A percentile compares a stretch with the other conserved stretches of the same genome.
Evolutionary conservation across 352 stramenopile genomes (phyloP).

Genomic region (Detonula confervacea): DNA sequence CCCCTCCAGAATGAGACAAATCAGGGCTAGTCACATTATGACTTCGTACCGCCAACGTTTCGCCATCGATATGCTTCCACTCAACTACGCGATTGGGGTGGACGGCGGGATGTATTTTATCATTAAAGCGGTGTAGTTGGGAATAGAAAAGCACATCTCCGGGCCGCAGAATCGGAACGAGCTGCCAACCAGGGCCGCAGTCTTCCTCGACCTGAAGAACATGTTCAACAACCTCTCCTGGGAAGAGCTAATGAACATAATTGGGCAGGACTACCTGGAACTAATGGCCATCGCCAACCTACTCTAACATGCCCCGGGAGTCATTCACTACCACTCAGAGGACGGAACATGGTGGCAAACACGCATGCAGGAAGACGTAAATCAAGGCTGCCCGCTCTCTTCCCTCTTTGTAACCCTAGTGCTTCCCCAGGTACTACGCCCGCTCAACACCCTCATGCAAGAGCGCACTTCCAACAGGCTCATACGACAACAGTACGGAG

Average conservation of each 20-base stretch:
- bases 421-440: neutral
- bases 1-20: neutral
- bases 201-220: neutral
- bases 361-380: constrained; percentile 23
- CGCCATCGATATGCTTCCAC: neutral
- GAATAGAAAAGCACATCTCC: neutral
- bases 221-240: neutral
- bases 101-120: neutral
- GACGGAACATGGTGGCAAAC: constrained; percentile 9
- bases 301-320: neutral
- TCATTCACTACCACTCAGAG: neutral
- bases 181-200: neutral
- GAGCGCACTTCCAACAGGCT: neutral
- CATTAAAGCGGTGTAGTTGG: neutral
- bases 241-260: neutral
- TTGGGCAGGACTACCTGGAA: neutral
- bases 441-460: neutral
- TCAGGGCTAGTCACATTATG: neutral
- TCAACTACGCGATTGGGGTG: neutral
- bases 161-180: neutral
- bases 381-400: constrained; percentile 20
- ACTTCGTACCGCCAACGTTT: neutral
- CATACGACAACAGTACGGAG: neutral
- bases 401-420: constrained; percentile 1
- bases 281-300: neutral